Percentiles rank a stretch among this genome's conserved stretches.
phyloP scores from a whole-genome alignment of 2,329 filamentous ascomycete species.

The Sporothrix brunneoviolacea region DNA sequence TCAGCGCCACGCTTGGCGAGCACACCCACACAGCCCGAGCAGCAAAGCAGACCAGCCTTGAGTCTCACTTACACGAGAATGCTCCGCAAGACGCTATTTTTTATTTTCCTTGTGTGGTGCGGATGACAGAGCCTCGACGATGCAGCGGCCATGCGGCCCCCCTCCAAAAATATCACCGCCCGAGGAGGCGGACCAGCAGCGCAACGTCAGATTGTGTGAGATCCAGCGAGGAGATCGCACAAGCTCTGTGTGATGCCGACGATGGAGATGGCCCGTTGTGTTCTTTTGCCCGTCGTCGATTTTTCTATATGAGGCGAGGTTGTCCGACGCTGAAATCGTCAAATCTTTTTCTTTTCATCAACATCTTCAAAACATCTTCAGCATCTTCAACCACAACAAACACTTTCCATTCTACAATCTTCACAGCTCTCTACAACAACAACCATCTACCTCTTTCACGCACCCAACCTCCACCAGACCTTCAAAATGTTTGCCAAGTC shows the following conservation, averaged over 20 bases:
- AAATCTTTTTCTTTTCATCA: conserved; percentile 5
- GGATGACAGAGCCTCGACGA: too few relatives aligned
- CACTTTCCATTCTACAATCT: too few relatives aligned
- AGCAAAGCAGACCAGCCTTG: not conserved
- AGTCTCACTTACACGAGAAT: conserved; percentile 2
- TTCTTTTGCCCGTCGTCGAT: not conserved
- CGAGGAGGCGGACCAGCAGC: not conserved
- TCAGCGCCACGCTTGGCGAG: too few relatives aligned
- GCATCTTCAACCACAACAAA: not conserved
- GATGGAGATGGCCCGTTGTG: too few relatives aligned
- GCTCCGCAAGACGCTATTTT: too few relatives aligned
- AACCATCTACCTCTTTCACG: not conserved
- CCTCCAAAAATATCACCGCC: conserved; percentile 3
- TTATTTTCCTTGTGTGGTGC: too few relatives aligned
- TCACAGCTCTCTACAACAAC: not conserved
- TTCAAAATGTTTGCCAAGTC: conserved; percentile 15
- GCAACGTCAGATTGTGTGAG: conserved; percentile 1
- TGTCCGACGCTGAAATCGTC: not conserved
- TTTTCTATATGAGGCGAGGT: conserved; percentile 10
- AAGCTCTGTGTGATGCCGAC: too few relatives aligned
- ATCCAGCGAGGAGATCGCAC: not conserved
- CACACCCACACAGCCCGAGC: not conserved
- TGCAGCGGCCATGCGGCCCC: too few relatives aligned
- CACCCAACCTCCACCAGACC: not conserved
- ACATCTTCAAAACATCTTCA: conserved; percentile 2